A percentile compares a stretch with the other conserved stretches of the same genome.
phyloP scores from a whole-genome alignment of 176 grass and related monocot species.

The Aegilops umbellulata region DNA sequence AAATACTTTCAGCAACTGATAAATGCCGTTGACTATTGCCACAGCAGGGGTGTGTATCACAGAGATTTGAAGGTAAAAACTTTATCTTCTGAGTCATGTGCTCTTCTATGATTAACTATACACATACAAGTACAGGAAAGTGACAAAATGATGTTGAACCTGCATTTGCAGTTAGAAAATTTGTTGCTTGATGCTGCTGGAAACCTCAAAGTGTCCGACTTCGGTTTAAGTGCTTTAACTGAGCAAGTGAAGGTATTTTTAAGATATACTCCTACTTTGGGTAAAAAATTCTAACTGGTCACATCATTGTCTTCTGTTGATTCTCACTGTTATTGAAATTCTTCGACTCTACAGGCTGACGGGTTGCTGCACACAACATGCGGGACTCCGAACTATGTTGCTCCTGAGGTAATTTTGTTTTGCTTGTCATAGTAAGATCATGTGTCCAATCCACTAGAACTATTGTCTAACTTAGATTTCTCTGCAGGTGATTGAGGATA shows the following conservation, averaged over 20 bases:
- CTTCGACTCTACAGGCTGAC: conserved; percentile 53
- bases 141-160: conserved; percentile 30
- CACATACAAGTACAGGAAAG: neutral
- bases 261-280: neutral
- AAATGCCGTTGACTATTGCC: conserved; percentile 93
- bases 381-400: conserved; percentile 97
- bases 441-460: neutral
- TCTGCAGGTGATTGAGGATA: conserved; percentile 86
- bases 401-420: conserved; percentile 71
- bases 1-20: conserved; percentile 97
- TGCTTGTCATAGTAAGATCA: neutral
- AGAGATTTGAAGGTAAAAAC: conserved; percentile 86
- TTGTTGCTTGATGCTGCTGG: conserved; percentile 85
- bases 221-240: conserved; percentile 94
- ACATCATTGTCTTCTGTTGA: conserved; percentile 10
- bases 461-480: conserved; percentile 24
- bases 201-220: conserved; percentile 96
- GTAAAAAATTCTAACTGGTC: conserved; percentile 22
- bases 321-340: conserved; percentile 19
- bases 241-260: conserved; percentile 83
- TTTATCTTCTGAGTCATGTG: neutral
- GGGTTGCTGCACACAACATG: conserved; percentile 98
- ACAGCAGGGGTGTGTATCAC: conserved; percentile 97
- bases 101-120: conserved; percentile 25
- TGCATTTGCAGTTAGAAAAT: conserved; percentile 81